Conservation (phyloP, 2,329 filamentous ascomycete species). For the Pseudogymnoascus sp. region DNA sequence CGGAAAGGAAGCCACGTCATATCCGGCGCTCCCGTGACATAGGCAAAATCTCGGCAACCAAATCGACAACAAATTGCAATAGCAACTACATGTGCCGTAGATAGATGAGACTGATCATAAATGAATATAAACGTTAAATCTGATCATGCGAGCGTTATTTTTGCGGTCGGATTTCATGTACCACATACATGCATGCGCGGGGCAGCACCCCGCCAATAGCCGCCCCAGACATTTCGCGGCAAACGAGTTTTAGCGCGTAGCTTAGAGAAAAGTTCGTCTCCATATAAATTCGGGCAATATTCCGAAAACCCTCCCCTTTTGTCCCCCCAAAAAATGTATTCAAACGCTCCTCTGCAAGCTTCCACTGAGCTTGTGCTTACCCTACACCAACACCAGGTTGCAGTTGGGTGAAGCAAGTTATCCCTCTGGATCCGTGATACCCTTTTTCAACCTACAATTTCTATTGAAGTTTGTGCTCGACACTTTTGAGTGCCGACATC, state of each 20-base stretch:
- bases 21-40: neutral
- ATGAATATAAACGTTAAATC: neutral
- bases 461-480: conserved; percentile 1
- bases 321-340: neutral
- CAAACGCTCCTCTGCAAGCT: conserved; percentile 4
- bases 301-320: conserved; percentile 7
- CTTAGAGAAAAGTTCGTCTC: conserved; percentile 5
- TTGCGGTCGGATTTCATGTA: neutral
- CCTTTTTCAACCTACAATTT: conserved; percentile 7
- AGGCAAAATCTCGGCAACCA: neutral
- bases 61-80: neutral
- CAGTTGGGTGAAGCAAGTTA: conserved; percentile 1
- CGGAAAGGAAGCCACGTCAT: neutral
- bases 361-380: conserved; percentile 1
- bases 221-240: conserved; percentile 3
- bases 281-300: conserved; percentile 3
- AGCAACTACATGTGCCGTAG: neutral
- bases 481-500: neutral
- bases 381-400: conserved; percentile 4
- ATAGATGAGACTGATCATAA: neutral
- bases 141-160: neutral
- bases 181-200: conserved; percentile 4
- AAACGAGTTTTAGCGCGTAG: conserved; percentile 5
- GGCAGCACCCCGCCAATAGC: conserved; percentile 6
- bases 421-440: neutral